Evolutionary conservation across 2,329 filamentous ascomycete genomes (phyloP).

Genomic region (Phaeosphaeria sp.): DNA sequence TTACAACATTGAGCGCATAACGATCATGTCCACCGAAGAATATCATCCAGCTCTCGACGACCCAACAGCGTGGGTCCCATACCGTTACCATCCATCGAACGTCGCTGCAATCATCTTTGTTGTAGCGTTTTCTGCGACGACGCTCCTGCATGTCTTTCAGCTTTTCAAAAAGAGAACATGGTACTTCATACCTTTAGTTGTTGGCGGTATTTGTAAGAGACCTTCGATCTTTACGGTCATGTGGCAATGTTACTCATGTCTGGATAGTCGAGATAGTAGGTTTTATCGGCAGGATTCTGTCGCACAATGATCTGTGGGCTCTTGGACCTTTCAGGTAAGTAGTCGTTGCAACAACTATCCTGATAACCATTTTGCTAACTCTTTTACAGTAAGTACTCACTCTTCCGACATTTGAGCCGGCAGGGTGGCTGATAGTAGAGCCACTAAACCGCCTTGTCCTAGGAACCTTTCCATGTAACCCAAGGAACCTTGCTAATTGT

Average conservation of each 20-base stretch:
- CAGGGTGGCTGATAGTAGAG: no score
- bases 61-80: slow-evolving; percentile 17
- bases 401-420: no score
- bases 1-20: no score
- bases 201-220: slow-evolving; percentile 57
- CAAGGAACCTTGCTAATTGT: no score
- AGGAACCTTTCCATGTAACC: no score
- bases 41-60: slow-evolving; percentile 22
- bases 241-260: not conserved
- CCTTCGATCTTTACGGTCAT: not conserved
- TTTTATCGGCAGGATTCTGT: slow-evolving; percentile 56
- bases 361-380: no score
- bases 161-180: slow-evolving; percentile 54
- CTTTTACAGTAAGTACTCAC: no score
- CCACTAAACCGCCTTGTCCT: no score
- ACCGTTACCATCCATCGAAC: slow-evolving; percentile 52
- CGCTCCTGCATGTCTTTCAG: slow-evolving; percentile 50
- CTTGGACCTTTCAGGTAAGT: slow-evolving; percentile 36
- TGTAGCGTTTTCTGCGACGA: slow-evolving; percentile 53
- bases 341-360: no score
- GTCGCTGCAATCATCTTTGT: slow-evolving; percentile 56
- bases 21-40: slow-evolving; percentile 5
- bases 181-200: slow-evolving; percentile 59
- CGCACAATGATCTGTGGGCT: slow-evolving; percentile 45
- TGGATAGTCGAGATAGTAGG: slow-evolving; percentile 57